Conservation (phyloP, 495 filamentous ascomycete genomes). For the Hypoxylon crocopeplum region DNA sequence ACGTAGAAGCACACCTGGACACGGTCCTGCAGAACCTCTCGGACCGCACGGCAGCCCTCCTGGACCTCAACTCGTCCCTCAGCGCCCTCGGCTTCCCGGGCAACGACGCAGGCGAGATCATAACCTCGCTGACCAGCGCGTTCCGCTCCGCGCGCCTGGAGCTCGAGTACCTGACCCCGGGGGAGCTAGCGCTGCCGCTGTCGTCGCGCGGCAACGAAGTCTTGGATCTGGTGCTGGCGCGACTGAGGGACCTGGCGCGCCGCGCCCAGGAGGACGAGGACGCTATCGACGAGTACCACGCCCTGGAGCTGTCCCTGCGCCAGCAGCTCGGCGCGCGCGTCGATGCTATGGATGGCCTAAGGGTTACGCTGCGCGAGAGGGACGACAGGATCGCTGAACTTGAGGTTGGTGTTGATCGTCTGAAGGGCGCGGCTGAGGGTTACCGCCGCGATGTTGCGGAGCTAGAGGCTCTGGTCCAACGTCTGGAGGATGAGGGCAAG, state of each 20-base stretch:
- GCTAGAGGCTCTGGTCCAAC: constrained; percentile 66
- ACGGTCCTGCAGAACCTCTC: constrained; percentile 45
- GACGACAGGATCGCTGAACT: constrained; percentile 63
- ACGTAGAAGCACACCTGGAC: constrained; percentile 47
- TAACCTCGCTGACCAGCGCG: constrained; percentile 56
- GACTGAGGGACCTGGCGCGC: constrained; percentile 51
- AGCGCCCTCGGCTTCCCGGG: constrained; percentile 63
- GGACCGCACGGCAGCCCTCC: constrained; percentile 47
- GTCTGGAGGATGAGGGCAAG: constrained; percentile 63
- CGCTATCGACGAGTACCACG: constrained; percentile 62
- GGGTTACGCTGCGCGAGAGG: constrained; percentile 54
- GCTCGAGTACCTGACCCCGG: constrained; percentile 70
- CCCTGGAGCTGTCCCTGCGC: constrained; percentile 51
- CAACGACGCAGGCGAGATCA: constrained; percentile 52
- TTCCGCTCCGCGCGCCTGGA: constrained; percentile 73
- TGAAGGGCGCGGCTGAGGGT: constrained; percentile 65
- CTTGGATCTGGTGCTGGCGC: constrained; percentile 51
- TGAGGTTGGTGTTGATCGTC: constrained; percentile 62
- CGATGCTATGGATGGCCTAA: constrained; percentile 47
- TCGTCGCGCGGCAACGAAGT: constrained; percentile 54
- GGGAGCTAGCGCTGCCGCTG: constrained; percentile 57
- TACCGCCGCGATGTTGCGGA: constrained; percentile 70
- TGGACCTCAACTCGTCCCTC: constrained; percentile 47
- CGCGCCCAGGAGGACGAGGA: constrained; percentile 61
- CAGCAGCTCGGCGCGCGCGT: constrained; percentile 56